These are phyloP conservation scores for Xylaria sp. DNA, from an alignment of 2,329 filamentous ascomycete genomes.

Conservation along the genomic window DNA sequence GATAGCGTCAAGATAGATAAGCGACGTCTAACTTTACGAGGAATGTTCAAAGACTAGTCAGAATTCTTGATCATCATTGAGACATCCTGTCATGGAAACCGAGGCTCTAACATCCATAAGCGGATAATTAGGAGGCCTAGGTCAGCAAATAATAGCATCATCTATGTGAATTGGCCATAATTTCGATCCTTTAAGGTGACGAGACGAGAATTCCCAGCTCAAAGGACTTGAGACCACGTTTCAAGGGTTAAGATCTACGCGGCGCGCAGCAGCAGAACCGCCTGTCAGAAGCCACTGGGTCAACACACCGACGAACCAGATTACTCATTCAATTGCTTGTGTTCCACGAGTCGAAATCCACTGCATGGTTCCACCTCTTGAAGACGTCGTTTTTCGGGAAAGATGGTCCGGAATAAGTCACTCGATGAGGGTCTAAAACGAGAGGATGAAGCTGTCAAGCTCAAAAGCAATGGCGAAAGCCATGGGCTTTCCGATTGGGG, in stretches of 20 bases:
- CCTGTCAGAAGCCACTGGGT: not conserved
- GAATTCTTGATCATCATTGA: not conserved
- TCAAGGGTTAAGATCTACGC: not conserved
- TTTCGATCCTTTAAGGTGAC: not conserved
- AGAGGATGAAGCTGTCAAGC: constrained; percentile 4
- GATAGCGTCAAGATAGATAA: not conserved
- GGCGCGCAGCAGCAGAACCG: not conserved
- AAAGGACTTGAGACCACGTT: constrained; percentile 21
- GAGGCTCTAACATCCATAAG: not conserved
- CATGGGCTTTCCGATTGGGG: constrained; percentile 37
- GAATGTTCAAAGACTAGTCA: not conserved
- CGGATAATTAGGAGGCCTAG: not conserved
- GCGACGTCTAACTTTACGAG: constrained; percentile 4
- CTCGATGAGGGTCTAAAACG: not conserved
- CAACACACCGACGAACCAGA: not conserved
- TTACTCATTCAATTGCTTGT: not conserved
- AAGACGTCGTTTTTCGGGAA: not conserved
- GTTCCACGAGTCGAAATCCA: not conserved
- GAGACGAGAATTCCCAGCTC: constrained; percentile 13
- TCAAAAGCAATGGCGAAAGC: constrained; percentile 10
- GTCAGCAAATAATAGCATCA: too few species aligned
- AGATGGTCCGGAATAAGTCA: constrained; percentile 18
- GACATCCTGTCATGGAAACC: not conserved
- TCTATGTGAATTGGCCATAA: not conserved
- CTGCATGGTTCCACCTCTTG: not conserved